These are phyloP conservation scores for Sphenostylis stenocarpa DNA, from an alignment of 306 rosid genomes.

Conservation along the genomic window DNA sequence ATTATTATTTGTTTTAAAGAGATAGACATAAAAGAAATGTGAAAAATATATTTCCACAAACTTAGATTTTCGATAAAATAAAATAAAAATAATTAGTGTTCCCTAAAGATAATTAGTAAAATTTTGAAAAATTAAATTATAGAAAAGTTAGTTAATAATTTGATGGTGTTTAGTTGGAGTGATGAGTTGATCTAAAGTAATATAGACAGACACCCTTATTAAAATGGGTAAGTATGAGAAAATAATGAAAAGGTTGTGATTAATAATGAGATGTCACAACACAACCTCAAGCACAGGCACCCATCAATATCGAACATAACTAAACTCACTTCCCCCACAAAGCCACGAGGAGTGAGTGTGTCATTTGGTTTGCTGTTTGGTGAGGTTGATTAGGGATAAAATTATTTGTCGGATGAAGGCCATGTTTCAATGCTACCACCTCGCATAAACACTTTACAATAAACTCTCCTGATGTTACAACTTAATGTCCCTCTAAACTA, in stretches of 20 bases:
- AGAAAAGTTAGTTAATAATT: too few species aligned
- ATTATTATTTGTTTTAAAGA: too few species aligned
- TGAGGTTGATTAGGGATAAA: constrained; percentile 8
- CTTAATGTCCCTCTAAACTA: constrained; percentile 26
- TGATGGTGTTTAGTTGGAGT: too few species aligned
- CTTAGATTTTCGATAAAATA: too few species aligned
- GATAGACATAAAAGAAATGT: too few species aligned
- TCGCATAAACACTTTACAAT: constrained; percentile 10
- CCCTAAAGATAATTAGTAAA: too few species aligned
- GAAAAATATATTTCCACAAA: too few species aligned
- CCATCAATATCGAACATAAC: constrained; percentile 19
- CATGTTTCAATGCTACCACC: constrained; percentile 28
- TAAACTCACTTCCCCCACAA: constrained; percentile 16
- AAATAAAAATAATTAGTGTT: too few species aligned
- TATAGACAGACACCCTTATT: too few species aligned
- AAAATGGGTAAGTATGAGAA: background rate
- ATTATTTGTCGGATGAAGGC: constrained; percentile 26
- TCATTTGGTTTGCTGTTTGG: constrained; percentile 43
- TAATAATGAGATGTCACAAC: constrained; percentile 2
- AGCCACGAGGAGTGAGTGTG: constrained; percentile 18
- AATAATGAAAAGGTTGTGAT: background rate
- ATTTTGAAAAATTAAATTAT: too few species aligned
- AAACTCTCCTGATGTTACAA: constrained; percentile 33
- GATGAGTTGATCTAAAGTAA: too few species aligned
- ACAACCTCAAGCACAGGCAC: background rate